Evolutionary conservation across 441 rosid genomes (phyloP).

Genomic region (Melastoma candidum): DNA sequence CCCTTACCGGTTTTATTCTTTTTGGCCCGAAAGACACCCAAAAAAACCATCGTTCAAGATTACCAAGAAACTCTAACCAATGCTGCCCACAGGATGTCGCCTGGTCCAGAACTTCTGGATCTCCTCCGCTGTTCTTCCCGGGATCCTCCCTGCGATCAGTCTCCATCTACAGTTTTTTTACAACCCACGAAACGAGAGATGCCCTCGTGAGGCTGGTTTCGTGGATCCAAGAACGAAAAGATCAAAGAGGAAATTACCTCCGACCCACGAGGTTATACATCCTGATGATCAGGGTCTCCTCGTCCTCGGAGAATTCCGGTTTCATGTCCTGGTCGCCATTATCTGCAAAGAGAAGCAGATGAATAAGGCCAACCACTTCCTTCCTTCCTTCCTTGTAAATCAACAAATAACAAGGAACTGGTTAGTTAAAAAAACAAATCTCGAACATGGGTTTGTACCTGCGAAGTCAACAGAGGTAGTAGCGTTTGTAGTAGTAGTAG

Average conservation of each 20-base stretch:
- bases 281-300: slow-evolving; percentile 40
- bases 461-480: no score
- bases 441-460: no score
- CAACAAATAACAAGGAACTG: no score
- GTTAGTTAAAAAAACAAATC: no score
- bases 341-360: slow-evolving; percentile 17
- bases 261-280: slow-evolving; percentile 54
- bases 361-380: neutral
- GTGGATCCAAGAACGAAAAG: neutral
- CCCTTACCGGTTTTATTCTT: no score
- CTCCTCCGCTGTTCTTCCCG: slow-evolving; percentile 45
- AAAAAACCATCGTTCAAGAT: neutral
- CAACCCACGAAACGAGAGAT: no score
- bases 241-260: slow-evolving; percentile 25
- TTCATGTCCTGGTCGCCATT: slow-evolving; percentile 27
- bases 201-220: no score
- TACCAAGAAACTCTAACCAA: slow-evolving; percentile 3
- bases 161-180: slow-evolving; percentile 26
- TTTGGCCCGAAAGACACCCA: no score
- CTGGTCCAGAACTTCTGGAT: slow-evolving; percentile 42
- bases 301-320: slow-evolving; percentile 50
- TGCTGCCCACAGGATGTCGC: slow-evolving; percentile 20
- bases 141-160: slow-evolving; percentile 49
- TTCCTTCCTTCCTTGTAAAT: no score
- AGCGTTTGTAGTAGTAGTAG: no score